Base-by-base conservation (phyloP, 805 yeast genomes). In the Barnettozyma wickerhamii region DNA sequence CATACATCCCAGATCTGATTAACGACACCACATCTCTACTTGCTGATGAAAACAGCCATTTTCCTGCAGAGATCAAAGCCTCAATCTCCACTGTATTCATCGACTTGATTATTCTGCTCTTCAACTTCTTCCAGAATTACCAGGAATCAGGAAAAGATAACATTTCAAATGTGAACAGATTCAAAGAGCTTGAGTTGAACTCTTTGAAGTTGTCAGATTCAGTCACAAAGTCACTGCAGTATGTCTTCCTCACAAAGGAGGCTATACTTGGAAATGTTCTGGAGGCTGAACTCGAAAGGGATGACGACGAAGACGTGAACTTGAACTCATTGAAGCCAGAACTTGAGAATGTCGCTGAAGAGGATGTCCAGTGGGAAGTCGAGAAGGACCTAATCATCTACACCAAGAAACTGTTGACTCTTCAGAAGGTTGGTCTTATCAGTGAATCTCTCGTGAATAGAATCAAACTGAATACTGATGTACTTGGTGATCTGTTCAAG, bases 171-270 rank as follows among this genome's bases (percentile, higher is more conserved):
- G 32, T 44, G 4, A 29, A 37, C 10, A 48, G 56, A 41, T 52
- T 50, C 31, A 46, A 45, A 26, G 56, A 51, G 12, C 38, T 50
- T 26, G 56, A 51, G 13, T 23, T 53, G 19, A 35, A 37, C 4
- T 48, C 53, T 0, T 46, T 60, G 6, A 39, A 43, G 7, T 37
- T 74, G 1, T 63, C 70, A 2, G 35, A 39, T 0, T 52, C 53
- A 2, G 27, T 68, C 3, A 65, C 66, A 41, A 47, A 50, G 1
- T 50, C 61, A 2, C 47, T 79, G 12, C 39, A 70, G 42, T 55
- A 64, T n/a, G 52, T 71, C 4, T 81, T 72, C 46, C 62, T 79
- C 44, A 53, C 66, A 18, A 67, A 71, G 43, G 88, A 81, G 49
- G 64, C 71, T 6, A 62, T 63, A 18, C 49, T 67, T 10, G 77